Percentiles rank a stretch among this genome's conserved stretches.
Evolutionary conservation across 805 yeast genomes (phyloP).

Genomic region (Saccharomyces eubayanus): DNA sequence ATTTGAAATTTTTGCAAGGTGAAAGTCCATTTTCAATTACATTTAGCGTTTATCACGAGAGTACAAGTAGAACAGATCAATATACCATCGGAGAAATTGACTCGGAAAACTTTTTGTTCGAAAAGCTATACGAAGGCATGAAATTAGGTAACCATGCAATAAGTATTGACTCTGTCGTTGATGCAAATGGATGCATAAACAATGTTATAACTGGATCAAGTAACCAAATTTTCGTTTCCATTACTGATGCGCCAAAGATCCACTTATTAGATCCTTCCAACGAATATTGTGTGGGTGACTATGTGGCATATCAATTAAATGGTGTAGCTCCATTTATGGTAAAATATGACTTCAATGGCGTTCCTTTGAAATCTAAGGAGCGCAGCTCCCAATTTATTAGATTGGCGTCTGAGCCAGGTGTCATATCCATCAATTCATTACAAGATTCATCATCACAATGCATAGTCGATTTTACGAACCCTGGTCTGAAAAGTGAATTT

Average conservation of each 20-base stretch:
- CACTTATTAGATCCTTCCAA: constrained; percentile 33
- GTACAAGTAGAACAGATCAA: constrained; percentile 44
- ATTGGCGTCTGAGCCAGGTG: constrained; percentile 79
- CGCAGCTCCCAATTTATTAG: constrained; percentile 46
- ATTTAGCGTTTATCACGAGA: constrained; percentile 52
- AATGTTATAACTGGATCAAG: constrained; percentile 30
- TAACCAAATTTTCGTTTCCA: constrained; percentile 44
- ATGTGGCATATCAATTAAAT: constrained; percentile 61
- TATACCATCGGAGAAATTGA: constrained; percentile 39
- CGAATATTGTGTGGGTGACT: constrained; percentile 89
- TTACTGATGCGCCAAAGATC: constrained; percentile 73
- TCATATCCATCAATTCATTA: constrained; percentile 53
- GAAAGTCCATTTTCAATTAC: constrained; percentile 52
- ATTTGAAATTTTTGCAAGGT: constrained; percentile 46
- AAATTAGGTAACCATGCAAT: constrained; percentile 66
- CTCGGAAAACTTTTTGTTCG: constrained; percentile 31
- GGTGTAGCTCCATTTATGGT: constrained; percentile 79
- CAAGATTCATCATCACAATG: constrained; percentile 73
- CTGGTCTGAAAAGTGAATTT: constrained; percentile 28
- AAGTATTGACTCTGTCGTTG: constrained; percentile 49
- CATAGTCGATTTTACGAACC: constrained; percentile 46
- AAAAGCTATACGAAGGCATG: constrained; percentile 42
- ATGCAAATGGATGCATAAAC: constrained; percentile 60
- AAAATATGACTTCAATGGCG: constrained; percentile 63
- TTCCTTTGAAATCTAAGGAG: constrained; percentile 48